Base-by-base conservation (phyloP, 2,329 filamentous ascomycete species). In the Achaetomium macrosporum region DNA sequence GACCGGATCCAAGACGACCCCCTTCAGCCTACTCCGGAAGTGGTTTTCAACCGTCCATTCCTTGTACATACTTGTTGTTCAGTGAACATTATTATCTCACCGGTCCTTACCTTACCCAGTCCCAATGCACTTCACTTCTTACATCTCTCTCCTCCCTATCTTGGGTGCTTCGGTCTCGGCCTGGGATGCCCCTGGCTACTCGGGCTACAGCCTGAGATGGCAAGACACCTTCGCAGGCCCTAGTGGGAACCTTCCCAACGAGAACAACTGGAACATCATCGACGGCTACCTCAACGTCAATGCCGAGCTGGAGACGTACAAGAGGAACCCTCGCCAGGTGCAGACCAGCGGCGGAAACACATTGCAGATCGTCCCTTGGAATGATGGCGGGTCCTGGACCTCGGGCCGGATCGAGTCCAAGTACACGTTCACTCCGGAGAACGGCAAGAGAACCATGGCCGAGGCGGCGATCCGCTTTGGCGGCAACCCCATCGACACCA, bases 291-390 rank as follows among this genome's bases (percentile, higher is more conserved):
- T 75, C n/a, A 64, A 71, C 54, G 69, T 72, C 61, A 79, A 80
- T 68, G 68, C 71, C 59, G 76, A 80, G 64, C 63, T 70, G 44
- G 70, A 80, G 64, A 66, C 66, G 4, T 80, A 80, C 67, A 71
- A 70, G 36, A 61, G 65, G 4, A 72, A 69, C 44, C 67, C 65
- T 50, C 57, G 63, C 53, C 77, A 79, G 65, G 66, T 77, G 16
- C 77, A 80, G 61, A 69, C 76, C 43, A 76, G 73, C 8, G 76
- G 76, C 11, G 76, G 74, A 39, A 58, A 67, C n/a, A 78, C 76
- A 0, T 65, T 80, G 12, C 76, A 79, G 63, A 68, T 80, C 49
- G 71, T 79, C 0, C 77, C 77, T 12, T 72, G 70, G 61, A 64
- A 65, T 50, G 65, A 71, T 41, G 45, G 53, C 3, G 50, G 55